Evolutionary conservation across 148 eudicot species (phyloP).

Genomic region (Fagopyrum homotropicum): DNA sequence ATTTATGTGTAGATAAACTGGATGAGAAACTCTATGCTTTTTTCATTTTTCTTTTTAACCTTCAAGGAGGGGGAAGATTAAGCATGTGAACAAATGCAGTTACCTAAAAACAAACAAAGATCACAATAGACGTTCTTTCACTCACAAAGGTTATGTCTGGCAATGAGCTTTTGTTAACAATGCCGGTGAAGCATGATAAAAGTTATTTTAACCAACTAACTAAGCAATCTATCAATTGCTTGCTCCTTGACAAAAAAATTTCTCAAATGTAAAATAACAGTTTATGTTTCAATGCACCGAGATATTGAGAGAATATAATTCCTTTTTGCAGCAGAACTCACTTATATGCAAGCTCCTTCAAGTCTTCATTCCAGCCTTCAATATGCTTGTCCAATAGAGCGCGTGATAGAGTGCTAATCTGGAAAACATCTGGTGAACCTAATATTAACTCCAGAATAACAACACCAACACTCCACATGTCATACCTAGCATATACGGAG

Average conservation of each 20-base stretch:
- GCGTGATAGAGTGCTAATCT: conserved; percentile 68
- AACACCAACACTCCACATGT: conserved; percentile 98
- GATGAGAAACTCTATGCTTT: not conserved
- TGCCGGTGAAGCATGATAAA: not conserved
- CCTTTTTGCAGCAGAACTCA: conserved; percentile 22
- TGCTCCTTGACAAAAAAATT: too few species aligned
- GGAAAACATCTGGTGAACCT: conserved; percentile 95
- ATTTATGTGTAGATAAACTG: not conserved
- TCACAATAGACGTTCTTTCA: not conserved
- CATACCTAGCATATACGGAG: conserved; percentile 56
- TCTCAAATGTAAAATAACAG: too few species aligned
- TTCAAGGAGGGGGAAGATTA: not conserved
- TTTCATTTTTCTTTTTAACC: not conserved
- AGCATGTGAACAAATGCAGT: not conserved
- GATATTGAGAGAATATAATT: not conserved
- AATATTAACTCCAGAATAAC: conserved; percentile 77
- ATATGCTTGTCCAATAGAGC: conserved; percentile 81
- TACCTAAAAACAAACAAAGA: not conserved
- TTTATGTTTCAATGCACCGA: not conserved
- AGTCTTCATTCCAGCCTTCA: conserved; percentile 88
- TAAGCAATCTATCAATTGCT: not conserved
- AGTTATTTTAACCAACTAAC: not conserved
- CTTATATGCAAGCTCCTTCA: conserved; percentile 95
- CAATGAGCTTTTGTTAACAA: not conserved
- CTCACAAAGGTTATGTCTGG: not conserved